Evolutionary conservation across 805 yeast species (phyloP).

Genomic region (Metschnikowia cubensis): DNA sequence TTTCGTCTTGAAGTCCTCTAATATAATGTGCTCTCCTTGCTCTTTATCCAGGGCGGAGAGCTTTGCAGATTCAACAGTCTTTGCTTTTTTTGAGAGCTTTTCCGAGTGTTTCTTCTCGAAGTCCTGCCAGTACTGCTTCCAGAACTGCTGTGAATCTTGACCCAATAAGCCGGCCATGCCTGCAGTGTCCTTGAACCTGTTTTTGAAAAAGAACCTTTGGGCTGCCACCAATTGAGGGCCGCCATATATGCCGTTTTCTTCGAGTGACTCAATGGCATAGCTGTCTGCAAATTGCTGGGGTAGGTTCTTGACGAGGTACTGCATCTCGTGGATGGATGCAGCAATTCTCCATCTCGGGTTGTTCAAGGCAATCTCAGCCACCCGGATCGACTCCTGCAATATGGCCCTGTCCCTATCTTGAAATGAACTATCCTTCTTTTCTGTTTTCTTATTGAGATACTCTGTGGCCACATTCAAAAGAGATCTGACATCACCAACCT

Average conservation of each 20-base stretch:
- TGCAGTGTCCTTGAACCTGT: slow-evolving; percentile 39
- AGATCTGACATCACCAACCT: slow-evolving; percentile 52
- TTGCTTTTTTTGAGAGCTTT: slow-evolving; percentile 32
- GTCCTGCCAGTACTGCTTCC: slow-evolving; percentile 52
- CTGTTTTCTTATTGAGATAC: slow-evolving; percentile 37
- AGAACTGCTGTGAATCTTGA: slow-evolving; percentile 40
- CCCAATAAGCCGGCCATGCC: slow-evolving; percentile 29
- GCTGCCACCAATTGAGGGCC: slow-evolving; percentile 53
- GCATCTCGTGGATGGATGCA: slow-evolving; percentile 63
- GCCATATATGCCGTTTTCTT: slow-evolving; percentile 46
- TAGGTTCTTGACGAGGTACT: slow-evolving; percentile 45
- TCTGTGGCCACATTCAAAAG: slow-evolving; percentile 46
- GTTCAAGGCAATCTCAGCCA: slow-evolving; percentile 46
- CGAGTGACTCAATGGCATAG: slow-evolving; percentile 41
- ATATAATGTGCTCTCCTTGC: neutral
- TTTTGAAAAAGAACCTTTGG: slow-evolving; percentile 52
- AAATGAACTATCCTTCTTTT: slow-evolving; percentile 25
- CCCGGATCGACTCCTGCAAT: slow-evolving; percentile 41
- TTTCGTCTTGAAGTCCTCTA: neutral
- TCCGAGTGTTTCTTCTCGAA: slow-evolving; percentile 34
- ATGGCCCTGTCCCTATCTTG: slow-evolving; percentile 36
- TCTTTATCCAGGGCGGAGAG: neutral
- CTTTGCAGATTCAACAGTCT: slow-evolving; percentile 14
- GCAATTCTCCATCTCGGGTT: slow-evolving; percentile 57
- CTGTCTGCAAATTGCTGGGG: slow-evolving; percentile 38